Base-by-base conservation (phyloP, 2,329 filamentous ascomycete species). In the Karstenula rhodostoma region DNA sequence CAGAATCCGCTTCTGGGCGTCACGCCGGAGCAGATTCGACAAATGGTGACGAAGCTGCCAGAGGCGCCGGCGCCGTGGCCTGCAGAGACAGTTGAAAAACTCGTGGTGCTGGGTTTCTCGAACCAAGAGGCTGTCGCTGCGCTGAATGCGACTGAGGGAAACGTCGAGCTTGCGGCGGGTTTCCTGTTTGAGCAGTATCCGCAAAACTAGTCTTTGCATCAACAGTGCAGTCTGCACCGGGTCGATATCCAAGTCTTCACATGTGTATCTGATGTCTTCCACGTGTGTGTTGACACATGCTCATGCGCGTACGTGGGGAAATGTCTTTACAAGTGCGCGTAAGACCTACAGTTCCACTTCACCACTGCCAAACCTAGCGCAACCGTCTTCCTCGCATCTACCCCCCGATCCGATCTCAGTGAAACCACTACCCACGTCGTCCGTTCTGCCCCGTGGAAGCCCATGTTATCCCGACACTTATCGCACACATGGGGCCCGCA, bases 111-210 rank as follows among this genome's bases (percentile, higher is more conserved):
- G 54, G 82, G 82, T 1, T 83, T 83, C 61, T 77, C 72, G 51
- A 73, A 78, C 32, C 76, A 79, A 46, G 80, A 82, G 60, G 82
- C 80, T n/a, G 67, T 83, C 40, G 79, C 79, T 1, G 82, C 82
- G 29, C 63, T 84, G 60, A 82, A 83, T 66, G 78, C 78, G 9
- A 83, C 81, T 17, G 77, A 78, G n/a, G 81, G 82, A 1, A 80
- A 83, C 60, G 80, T 82, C 8, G 82, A 84, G 54, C 74, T 81
- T 60, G 82, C 82, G 7, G 82, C 82, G 25, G 80, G 79, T 10
- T 74, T 84, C 23, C 62, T 84, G 40, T 82, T 84, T 56, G 79
- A 82, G 54, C 70, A 75, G 33, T 73, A 74, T 62, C 72, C 71
- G 8, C 57, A 60, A 48, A n/a, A n/a, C n/a, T 72, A 62, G 48